Percentiles rank a stretch among this genome's conserved stretches.
phyloP scores from a whole-genome alignment of 2,329 filamentous ascomycete genomes.

The Podosphaera xanthii region DNA sequence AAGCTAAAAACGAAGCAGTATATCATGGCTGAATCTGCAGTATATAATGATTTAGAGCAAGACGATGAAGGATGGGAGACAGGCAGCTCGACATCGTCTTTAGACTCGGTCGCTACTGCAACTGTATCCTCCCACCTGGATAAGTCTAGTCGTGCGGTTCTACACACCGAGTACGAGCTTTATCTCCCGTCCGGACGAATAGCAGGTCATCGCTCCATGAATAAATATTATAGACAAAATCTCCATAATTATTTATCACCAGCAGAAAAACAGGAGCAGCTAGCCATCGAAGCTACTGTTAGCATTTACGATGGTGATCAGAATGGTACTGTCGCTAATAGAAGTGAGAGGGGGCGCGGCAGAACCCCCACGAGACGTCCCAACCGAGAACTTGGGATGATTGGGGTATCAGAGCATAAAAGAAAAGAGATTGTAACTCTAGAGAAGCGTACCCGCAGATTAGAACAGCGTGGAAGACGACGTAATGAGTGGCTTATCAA shows the following conservation, averaged over 20 bases:
- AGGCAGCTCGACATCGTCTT: slow-evolving; percentile 70
- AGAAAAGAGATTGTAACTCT: slow-evolving; percentile 42
- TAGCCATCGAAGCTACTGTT: slow-evolving; percentile 32
- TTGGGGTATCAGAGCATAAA: slow-evolving; percentile 53
- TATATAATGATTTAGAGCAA: slow-evolving; percentile 16
- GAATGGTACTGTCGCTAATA: slow-evolving; percentile 17
- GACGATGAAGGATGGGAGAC: slow-evolving; percentile 78
- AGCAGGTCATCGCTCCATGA: slow-evolving; percentile 72
- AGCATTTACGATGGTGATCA: slow-evolving; percentile 24
- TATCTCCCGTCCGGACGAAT: slow-evolving; percentile 77
- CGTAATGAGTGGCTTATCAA: slow-evolving; percentile 48
- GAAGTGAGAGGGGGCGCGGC: slow-evolving; percentile 21
- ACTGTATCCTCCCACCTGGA: slow-evolving; percentile 50
- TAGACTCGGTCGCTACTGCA: slow-evolving; percentile 66
- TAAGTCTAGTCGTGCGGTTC: slow-evolving; percentile 17
- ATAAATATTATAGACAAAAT: slow-evolving; percentile 83
- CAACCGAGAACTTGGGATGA: slow-evolving; percentile 54
- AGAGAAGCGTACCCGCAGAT: slow-evolving; percentile 46
- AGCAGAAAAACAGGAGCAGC: slow-evolving; percentile 49
- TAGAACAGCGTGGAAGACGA: slow-evolving; percentile 36
- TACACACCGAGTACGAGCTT: slow-evolving; percentile 81
- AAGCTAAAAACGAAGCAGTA: not conserved
- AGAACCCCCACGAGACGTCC: slow-evolving; percentile 40
- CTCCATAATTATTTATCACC: slow-evolving; percentile 60
- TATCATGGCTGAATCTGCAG: not conserved